Base-by-base conservation (phyloP, 176 grass and related monocot species). In the Paspalum notatum region DNA sequence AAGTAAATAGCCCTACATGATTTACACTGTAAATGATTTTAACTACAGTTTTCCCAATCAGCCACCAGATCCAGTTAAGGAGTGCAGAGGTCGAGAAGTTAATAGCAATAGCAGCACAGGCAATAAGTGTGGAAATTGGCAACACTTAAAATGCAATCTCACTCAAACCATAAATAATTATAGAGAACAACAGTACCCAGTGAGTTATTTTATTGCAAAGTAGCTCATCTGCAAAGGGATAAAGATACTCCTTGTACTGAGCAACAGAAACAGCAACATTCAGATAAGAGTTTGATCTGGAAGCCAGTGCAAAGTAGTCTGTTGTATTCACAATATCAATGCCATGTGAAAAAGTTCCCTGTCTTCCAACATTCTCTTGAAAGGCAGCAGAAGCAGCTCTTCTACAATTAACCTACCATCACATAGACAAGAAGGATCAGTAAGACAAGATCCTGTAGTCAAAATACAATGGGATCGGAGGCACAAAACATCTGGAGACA, bases 321-420 rank as follows among this genome's bases (percentile, higher is more conserved):
- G 95, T 80, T 74, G 89, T 75, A 85, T 95, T 98, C 76, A 98
- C 95, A 63, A 95, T 93, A 71, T 98, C 87, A 80, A 98, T 98
- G 90, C 95, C 95, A 47, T 93, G 90, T 27, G 86, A 82, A 84
- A 93, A 98, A 71, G 80, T 90, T 65, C 92, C 95, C 62, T 93
- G 95, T 62, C 95, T 94, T 85, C 95, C 95, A 82, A 98, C 95
- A 87, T 98, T 98, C 90, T 98, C 95, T 85, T 98, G 95, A 95
- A 98, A 95, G 54, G 95, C 95, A 80, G 95, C 95, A 56, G 95
- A 98, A 85, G 95, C 92, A 69, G 95, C 95, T 91, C 95, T 95
- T 95, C 95, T 95, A 67, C 92, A 95, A 80, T 95, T 98, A 40
- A 98, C 95, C 95, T 98, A 85, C 48, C 47, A 87, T 79, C 20